Conservation (phyloP, 2,329 filamentous ascomycete species). For the Dendryphion nanum region DNA sequence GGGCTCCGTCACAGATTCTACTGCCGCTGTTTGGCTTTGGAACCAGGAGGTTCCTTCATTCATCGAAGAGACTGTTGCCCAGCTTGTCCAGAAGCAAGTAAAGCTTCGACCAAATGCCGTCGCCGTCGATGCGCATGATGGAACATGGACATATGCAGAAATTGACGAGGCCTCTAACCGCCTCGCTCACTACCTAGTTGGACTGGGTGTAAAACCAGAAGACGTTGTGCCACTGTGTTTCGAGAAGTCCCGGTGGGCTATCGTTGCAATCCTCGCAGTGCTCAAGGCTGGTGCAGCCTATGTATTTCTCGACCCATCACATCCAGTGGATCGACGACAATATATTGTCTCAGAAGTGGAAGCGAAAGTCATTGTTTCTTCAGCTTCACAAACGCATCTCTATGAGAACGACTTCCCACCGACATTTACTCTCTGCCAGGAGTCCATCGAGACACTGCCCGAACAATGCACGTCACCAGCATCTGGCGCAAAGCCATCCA, state of each 20-base stretch:
- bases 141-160: slow-evolving; percentile 11
- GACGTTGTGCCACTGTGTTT: slow-evolving; percentile 17
- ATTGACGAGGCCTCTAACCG: slow-evolving; percentile 1
- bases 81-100: slow-evolving; percentile 14
- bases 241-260: slow-evolving; percentile 24
- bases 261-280: slow-evolving; percentile 34
- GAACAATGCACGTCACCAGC: slow-evolving; percentile 2
- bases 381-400: slow-evolving; percentile 6
- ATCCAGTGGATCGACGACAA: slow-evolving; percentile 29
- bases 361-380: slow-evolving; percentile 12
- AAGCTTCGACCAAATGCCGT: slow-evolving; percentile 11
- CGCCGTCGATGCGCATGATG: slow-evolving; percentile 27
- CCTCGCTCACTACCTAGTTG: not conserved
- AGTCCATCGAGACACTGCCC: slow-evolving; percentile 6
- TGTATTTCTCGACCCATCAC: slow-evolving; percentile 32
- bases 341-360: slow-evolving; percentile 25
- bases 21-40: slow-evolving; percentile 12
- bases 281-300: slow-evolving; percentile 45
- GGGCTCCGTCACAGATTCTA: slow-evolving; percentile 11
- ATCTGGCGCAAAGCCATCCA: slow-evolving; percentile 23
- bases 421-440: slow-evolving; percentile 7
- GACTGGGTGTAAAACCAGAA: not conserved
- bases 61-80: slow-evolving; percentile 13
- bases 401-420: slow-evolving; percentile 7
- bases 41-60: slow-evolving; percentile 8